Conservation (phyloP, 2,329 filamentous ascomycete genomes). For the Aquanectria penicillioides region DNA sequence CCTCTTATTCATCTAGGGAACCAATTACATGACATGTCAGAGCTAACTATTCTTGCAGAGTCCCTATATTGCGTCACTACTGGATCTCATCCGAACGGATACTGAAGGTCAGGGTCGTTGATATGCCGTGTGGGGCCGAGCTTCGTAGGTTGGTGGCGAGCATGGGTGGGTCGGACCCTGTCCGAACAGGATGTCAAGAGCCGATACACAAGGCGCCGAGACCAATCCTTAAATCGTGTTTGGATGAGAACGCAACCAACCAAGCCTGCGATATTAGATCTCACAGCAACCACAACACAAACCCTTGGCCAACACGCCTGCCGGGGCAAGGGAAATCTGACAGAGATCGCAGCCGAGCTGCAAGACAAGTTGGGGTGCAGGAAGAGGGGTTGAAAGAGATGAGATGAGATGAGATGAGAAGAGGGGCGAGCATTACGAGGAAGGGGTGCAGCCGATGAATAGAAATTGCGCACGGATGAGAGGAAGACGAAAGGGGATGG, state of each 20-base stretch:
- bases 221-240: conserved; percentile 8
- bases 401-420: conserved; percentile 25
- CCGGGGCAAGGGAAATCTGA: conserved; percentile 22
- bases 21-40: conserved; percentile 4
- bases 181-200: conserved; percentile 4
- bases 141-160: conserved; percentile 16
- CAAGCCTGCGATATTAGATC: conserved; percentile 17
- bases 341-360: conserved; percentile 10
- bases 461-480: conserved; percentile 18
- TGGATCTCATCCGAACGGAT: conserved; percentile 50
- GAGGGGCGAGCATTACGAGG: background rate
- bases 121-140: conserved; percentile 17
- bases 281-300: conserved; percentile 11
- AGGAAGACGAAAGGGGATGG: conserved; percentile 23
- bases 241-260: conserved; percentile 4
- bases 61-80: conserved; percentile 52
- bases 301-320: conserved; percentile 4
- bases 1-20: background rate
- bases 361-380: conserved; percentile 19
- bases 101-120: conserved; percentile 40
- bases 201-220: conserved; percentile 13
- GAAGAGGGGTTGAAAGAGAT: conserved; percentile 20
- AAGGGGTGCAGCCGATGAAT: background rate
- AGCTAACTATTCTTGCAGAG: conserved; percentile 44
- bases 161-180: conserved; percentile 21